A percentile compares a stretch with the other conserved stretches of the same genome.
These are phyloP conservation scores for Nicotiana attenuata DNA, from an alignment of 257 asterid species.

Conservation along the genomic window DNA sequence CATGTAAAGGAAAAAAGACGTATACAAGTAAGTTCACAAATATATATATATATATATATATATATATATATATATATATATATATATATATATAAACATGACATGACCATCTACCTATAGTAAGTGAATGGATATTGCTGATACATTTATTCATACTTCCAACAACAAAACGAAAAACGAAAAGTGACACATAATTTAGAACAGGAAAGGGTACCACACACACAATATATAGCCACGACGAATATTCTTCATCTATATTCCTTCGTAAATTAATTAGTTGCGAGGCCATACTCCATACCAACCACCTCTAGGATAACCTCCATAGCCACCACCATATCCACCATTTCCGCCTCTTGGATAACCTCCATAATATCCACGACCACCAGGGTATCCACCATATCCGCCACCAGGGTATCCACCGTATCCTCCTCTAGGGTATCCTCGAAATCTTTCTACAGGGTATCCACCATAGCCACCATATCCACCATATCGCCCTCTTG, in stretches of 20 bases:
- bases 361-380: neutral
- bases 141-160: neutral
- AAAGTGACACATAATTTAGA: too few species aligned
- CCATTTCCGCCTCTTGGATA: neutral
- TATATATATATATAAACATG: neutral
- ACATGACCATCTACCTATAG: neutral
- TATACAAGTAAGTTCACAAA: neutral
- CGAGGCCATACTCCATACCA: neutral
- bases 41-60: too few species aligned
- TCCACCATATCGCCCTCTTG: too few species aligned
- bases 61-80: too few species aligned
- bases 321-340: neutral
- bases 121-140: neutral
- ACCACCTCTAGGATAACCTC: neutral
- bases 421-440: too few species aligned
- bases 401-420: too few species aligned
- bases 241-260: too few species aligned
- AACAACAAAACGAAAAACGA: neutral
- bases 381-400: neutral
- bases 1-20: neutral
- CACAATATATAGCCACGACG: too few species aligned
- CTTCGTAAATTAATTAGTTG: neutral
- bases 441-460: too few species aligned
- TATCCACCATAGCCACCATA: too few species aligned
- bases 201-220: accelerated